Percentiles rank a stretch among this genome's conserved stretches.
Evolutionary conservation across 176 grass and related monocot genomes (phyloP).

Genomic region (Avena sativa): DNA sequence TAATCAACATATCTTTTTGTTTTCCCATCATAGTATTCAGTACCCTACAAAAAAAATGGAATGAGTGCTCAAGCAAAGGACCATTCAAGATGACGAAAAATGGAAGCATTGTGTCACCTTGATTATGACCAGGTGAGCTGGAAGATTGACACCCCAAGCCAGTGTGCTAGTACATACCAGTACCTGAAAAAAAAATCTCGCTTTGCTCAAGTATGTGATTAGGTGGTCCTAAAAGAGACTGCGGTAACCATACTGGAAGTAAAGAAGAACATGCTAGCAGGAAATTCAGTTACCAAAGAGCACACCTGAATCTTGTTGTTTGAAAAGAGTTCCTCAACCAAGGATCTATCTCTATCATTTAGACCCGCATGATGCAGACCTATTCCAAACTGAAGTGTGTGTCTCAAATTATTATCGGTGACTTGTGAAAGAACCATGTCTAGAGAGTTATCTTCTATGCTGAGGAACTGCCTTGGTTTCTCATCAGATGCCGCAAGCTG

Average conservation of each 20-base stretch:
- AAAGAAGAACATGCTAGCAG: conserved; percentile 18
- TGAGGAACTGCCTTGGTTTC: conserved; percentile 93
- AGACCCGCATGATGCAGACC: conserved; percentile 96
- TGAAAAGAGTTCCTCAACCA: conserved; percentile 96
- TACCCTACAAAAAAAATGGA: conserved; percentile 63
- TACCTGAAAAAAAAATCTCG: conserved; percentile 58
- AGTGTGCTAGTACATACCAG: conserved; percentile 97
- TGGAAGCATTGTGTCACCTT: conserved; percentile 65
- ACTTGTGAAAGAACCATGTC: conserved; percentile 99
- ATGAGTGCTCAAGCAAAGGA: conserved; percentile 36
- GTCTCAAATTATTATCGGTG: conserved; percentile 87
- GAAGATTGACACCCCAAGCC: conserved; percentile 99
- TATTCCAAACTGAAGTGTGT: conserved; percentile 98
- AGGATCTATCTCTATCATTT: conserved; percentile 93
- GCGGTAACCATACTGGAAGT: conserved; percentile 15
- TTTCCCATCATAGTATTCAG: conserved; percentile 96
- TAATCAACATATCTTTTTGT: conserved; percentile 98
- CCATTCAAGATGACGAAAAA: conserved; percentile 26
- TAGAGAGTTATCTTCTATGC: conserved; percentile 73
- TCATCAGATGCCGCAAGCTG: conserved; percentile 96
- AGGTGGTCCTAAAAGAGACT: not conserved
- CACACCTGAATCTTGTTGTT: conserved; percentile 98
- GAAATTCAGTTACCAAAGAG: conserved; percentile 19
- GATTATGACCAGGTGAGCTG: conserved; percentile 94
- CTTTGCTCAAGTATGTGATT: conserved; percentile 37